Conservation (phyloP, 2,329 filamentous ascomycete genomes). For the Nemania sp. region DNA sequence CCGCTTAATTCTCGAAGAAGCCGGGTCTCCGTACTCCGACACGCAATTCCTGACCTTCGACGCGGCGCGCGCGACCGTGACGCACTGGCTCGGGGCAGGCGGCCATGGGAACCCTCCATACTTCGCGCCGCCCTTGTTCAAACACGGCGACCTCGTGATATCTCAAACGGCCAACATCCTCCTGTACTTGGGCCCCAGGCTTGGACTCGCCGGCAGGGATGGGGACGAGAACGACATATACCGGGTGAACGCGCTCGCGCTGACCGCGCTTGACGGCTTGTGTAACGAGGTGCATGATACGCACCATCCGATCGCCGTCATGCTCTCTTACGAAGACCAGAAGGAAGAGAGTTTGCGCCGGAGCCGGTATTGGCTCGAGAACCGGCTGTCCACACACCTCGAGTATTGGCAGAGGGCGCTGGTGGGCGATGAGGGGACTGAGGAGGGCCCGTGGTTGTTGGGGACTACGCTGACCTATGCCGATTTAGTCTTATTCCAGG, state of each 20-base stretch:
- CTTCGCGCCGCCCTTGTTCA: slow-evolving; percentile 68
- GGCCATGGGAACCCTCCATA: slow-evolving; percentile 62
- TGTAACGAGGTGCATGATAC: slow-evolving; percentile 72
- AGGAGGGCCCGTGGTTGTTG: slow-evolving; percentile 64
- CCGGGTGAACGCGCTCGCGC: slow-evolving; percentile 61
- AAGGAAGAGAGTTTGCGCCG: slow-evolving; percentile 64
- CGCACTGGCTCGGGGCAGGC: slow-evolving; percentile 46
- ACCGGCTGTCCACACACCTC: slow-evolving; percentile 71
- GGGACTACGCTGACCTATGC: slow-evolving; percentile 67
- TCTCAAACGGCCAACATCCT: slow-evolving; percentile 73
- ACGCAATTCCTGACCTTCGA: slow-evolving; percentile 48
- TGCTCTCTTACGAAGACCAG: slow-evolving; percentile 73
- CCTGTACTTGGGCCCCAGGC: slow-evolving; percentile 63
- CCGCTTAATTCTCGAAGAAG: slow-evolving; percentile 71
- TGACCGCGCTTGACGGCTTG: slow-evolving; percentile 71
- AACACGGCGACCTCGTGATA: slow-evolving; percentile 61
- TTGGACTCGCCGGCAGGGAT: slow-evolving; percentile 53
- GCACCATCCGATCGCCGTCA: slow-evolving; percentile 67
- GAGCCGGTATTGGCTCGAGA: slow-evolving; percentile 59
- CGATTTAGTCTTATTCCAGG: slow-evolving; percentile 72
- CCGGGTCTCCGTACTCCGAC: slow-evolving; percentile 65
- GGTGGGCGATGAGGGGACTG: slow-evolving; percentile 53
- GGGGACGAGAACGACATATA: slow-evolving; percentile 48
- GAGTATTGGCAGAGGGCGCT: slow-evolving; percentile 68
- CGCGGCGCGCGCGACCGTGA: neutral